Base-by-base conservation (phyloP, 192 early-diverging fungal genomes). In the Linnemannia elongata region DNA sequence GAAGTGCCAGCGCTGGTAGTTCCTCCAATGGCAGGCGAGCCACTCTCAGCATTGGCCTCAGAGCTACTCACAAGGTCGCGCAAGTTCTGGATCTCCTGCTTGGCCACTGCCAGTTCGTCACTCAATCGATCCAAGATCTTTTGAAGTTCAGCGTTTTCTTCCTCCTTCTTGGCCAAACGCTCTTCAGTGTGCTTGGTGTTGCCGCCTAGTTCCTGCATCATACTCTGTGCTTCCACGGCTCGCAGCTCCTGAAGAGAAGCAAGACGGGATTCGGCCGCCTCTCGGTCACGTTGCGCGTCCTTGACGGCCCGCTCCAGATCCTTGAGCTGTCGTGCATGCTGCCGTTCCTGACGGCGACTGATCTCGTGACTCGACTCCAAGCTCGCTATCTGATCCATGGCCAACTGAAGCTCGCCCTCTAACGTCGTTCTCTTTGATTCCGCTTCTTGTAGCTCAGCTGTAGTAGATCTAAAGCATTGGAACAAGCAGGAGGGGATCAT, bases 101-200 rank as follows among this genome's bases (percentile, higher is more conserved):
- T 87, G 12, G 85, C 85, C 2, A 76, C 85, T 20, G 85, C 63
- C 22, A 87, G 63, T 4, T 87, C 85, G n/a, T 87, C 85, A 36
- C 79, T 81, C 35, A 72, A 70, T 13, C 85, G 85, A 71, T 91
- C 88, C 54, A 83, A 69, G 33, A 89, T 90, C 38, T 66, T 72
- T 36, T 90, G 90, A 42, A 91, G 82, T 24, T 82, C 86, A 18
- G 88, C 85, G 75, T 84, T 89, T 63, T 92, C 89, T 69, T 92
- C 88, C 57, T 91, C 89, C 42, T 91, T 89, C 76, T 90, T 82
- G 27, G 77, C 76, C 24, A 82, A 77, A 39, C 57, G 80, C 27
- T 88, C 86, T n/a, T 89, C 80, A 69, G 80, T 83, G 45, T 82
- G 38, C 42, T 88, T 87, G 27, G 87, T 88, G 38, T 87, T 83